These are phyloP conservation scores for Penicillium brevicompactum DNA, from an alignment of 2,329 filamentous ascomycete species.

Conservation along the genomic window DNA sequence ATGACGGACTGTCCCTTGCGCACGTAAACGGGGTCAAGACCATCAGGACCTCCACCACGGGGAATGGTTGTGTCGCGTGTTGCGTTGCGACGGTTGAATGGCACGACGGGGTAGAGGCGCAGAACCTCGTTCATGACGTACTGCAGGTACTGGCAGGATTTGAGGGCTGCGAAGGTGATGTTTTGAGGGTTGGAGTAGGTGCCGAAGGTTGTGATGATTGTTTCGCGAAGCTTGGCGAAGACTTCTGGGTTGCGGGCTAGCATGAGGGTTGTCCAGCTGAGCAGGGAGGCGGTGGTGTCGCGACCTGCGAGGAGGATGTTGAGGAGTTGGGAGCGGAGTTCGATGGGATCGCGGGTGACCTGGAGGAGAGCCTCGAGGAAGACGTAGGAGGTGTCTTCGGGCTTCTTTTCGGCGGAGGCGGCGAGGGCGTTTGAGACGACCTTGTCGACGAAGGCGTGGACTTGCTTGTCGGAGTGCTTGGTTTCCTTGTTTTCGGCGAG, in stretches of 20 bases:
- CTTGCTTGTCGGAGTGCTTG: constrained; percentile 35
- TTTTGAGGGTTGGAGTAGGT: constrained; percentile 39
- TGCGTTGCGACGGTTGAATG: constrained; percentile 47
- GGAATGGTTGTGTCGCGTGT: constrained; percentile 47
- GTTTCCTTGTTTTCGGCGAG: constrained; percentile 36
- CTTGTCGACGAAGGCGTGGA: constrained; percentile 49
- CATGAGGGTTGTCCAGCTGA: constrained; percentile 49
- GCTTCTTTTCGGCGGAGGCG: constrained; percentile 23
- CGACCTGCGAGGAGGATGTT: constrained; percentile 57
- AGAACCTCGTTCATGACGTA: constrained; percentile 44
- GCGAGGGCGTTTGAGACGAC: constrained; percentile 47
- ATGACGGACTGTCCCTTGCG: constrained; percentile 66
- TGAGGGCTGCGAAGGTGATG: constrained; percentile 48
- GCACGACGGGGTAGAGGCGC: constrained; percentile 50
- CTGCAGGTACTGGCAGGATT: constrained; percentile 42
- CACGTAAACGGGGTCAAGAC: constrained; percentile 62
- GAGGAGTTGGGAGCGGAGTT: constrained; percentile 52
- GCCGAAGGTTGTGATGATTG: constrained; percentile 41
- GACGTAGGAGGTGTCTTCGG: constrained; percentile 44
- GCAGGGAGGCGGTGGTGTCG: constrained; percentile 54
- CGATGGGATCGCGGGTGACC: constrained; percentile 50
- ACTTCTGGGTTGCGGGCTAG: constrained; percentile 42
- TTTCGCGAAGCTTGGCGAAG: constrained; percentile 38
- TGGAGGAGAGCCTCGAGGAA: constrained; percentile 53
- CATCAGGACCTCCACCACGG: constrained; percentile 62